A percentile compares a stretch with the other conserved stretches of the same genome.
These are phyloP conservation scores for Epichloe aotearoae DNA, from an alignment of 2,329 filamentous ascomycete species.

Conservation along the genomic window DNA sequence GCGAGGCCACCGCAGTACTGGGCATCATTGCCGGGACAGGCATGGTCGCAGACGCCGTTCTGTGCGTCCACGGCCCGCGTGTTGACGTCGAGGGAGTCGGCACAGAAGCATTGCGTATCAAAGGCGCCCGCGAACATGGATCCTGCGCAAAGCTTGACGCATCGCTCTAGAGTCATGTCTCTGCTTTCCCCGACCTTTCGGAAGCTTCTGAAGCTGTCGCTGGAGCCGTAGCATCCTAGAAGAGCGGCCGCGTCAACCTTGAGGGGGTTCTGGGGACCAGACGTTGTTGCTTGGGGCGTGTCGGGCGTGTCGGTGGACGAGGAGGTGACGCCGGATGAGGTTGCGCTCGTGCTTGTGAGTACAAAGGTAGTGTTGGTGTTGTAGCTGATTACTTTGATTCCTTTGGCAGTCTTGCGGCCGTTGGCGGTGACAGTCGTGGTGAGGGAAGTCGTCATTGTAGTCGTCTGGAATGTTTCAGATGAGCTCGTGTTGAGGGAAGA, in stretches of 20 bases:
- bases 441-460: conserved; percentile 6
- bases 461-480: background rate
- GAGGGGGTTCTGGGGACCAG: conserved; percentile 15
- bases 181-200: conserved; percentile 13
- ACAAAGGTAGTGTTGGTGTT: background rate
- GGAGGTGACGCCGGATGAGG: conserved; percentile 1
- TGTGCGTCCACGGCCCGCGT: conserved; percentile 18
- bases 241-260: conserved; percentile 20
- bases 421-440: conserved; percentile 16
- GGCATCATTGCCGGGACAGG: conserved; percentile 27
- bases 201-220: conserved; percentile 23
- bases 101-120: conserved; percentile 32
- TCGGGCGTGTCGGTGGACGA: conserved; percentile 1
- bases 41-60: conserved; percentile 17
- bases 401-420: conserved; percentile 6
- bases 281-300: conserved; percentile 3
- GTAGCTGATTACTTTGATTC: background rate
- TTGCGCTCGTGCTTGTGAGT: background rate
- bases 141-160: conserved; percentile 23
- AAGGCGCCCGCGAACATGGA: conserved; percentile 27
- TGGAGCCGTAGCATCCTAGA: conserved; percentile 30
- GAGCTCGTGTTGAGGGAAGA: background rate
- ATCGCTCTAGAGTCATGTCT: conserved; percentile 27
- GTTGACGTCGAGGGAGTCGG: conserved; percentile 24
- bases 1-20: conserved; percentile 30